Evolutionary conservation across 352 stramenopile genomes (phyloP).

Genomic region (Phytophthora chlamydospora): DNA sequence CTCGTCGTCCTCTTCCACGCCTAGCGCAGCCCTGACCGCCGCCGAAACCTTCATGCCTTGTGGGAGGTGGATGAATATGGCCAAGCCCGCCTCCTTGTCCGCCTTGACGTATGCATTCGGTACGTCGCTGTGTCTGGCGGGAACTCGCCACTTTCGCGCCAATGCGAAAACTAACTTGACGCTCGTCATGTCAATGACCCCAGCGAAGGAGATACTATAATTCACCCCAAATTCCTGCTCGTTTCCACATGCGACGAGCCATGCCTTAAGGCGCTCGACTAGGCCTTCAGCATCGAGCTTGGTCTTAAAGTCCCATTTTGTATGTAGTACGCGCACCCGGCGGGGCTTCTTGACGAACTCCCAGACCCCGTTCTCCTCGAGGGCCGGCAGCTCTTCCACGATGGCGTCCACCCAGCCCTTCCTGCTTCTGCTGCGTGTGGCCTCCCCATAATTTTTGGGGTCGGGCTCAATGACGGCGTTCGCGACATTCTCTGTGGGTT

Average conservation of each 20-base stretch:
- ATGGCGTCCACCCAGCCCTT: slow-evolving; percentile 6
- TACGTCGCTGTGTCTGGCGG: slow-evolving; percentile 28
- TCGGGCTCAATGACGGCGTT: not conserved
- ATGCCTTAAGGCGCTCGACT: slow-evolving; percentile 23
- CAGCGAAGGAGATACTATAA: slow-evolving; percentile 24
- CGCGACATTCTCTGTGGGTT: not conserved
- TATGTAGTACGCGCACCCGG: slow-evolving; percentile 7
- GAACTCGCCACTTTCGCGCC: slow-evolving; percentile 9
- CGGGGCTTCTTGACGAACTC: not conserved
- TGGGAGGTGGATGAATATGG: slow-evolving; percentile 31
- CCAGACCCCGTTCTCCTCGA: slow-evolving; percentile 16
- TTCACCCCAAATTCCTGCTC: slow-evolving; percentile 23
- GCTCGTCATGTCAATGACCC: slow-evolving; percentile 30
- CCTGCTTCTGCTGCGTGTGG: not conserved
- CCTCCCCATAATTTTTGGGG: slow-evolving; percentile 17
- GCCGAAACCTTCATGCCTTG: slow-evolving; percentile 22
- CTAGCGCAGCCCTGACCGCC: slow-evolving; percentile 1
- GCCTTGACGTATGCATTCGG: slow-evolving; percentile 41
- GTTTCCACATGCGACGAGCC: slow-evolving; percentile 28
- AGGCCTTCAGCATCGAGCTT: slow-evolving; percentile 17
- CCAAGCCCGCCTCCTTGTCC: slow-evolving; percentile 11
- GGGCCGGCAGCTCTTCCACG: slow-evolving; percentile 1
- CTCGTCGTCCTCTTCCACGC: too few relatives aligned
- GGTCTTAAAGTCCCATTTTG: slow-evolving; percentile 37
- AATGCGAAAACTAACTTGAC: slow-evolving; percentile 26